Evolutionary conservation across 1,284 basidiomycete species (phyloP), one percentile per base, ranked within the genome.

Genomic region (Tremellales sp.): DNA sequence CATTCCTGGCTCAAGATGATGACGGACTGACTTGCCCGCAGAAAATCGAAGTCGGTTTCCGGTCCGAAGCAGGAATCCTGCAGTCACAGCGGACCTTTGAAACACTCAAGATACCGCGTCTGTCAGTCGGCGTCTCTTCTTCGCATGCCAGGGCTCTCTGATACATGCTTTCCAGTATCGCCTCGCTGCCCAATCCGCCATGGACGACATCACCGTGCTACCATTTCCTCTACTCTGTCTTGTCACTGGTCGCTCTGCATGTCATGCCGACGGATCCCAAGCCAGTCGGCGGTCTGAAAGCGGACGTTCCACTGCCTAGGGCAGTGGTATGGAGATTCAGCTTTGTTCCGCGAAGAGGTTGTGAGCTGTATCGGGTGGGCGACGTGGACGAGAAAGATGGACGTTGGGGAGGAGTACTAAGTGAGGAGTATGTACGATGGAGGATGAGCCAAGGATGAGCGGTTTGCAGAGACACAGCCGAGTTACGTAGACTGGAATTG

Each of bases 21-120:
- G 14, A 40, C 40, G 45, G 40, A 34, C 36, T 39, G 9, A 39
- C 43, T 37, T 56, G 22, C 7, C 27, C 37, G 2, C 34, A 93
- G 84, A 83, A 85, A 63, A 84, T 98, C 43, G 76, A 93, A 14
- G 87, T 97, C 13, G 94, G 94, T 12, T 98, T 97, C 70, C 83
- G 94, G 43, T 88, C 86, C 36, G 82, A 83, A 14, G 73, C 79
- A 22, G 91, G 91, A 12, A 76, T 80, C 18, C 61, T 91, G 13
- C 75, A 74, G 6, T 79, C 80, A 7, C 76, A 78, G 13, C 81
- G 84, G 63, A 73, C 77, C 2, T 90, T 89, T 72, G 77, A 83
- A 54, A 88, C 86, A 5, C 76, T 82, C 36, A 72, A 84, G 54
- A 77, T 89, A 37, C 84, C 86, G 36, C 78, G 85, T 45, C 72